Base-by-base conservation (phyloP, 352 stramenopile species). In the Globisporangium solare region DNA sequence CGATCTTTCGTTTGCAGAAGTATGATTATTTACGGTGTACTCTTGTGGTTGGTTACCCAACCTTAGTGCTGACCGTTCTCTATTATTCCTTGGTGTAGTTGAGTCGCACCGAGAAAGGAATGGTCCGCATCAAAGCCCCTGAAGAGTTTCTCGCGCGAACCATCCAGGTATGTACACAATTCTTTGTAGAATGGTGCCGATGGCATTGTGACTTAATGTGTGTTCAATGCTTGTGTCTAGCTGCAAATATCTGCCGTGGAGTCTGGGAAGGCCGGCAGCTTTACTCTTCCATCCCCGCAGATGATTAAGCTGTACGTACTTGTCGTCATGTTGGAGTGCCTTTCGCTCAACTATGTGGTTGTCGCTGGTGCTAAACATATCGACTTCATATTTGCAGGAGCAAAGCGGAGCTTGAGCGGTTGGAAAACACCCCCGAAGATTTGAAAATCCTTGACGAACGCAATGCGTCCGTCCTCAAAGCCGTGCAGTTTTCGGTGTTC, bases 401-500 rank as follows among this genome's bases (percentile, higher is more conserved):
- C 12, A 80, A 75, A 58, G 61, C 69, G 18, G 64, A 76, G 39
- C 70, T 89, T 56, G 75, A 91, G 55, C 63, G 64, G 18, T 56
- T 91, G 1, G 60, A 82, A 45, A 85, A 88, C 60, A 87, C 70
- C 0, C 66, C 72, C 1, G 78, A 90, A 13, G 76, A 91, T n/a
- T 31, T 76, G 0, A 79, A 84, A 54, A 63, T 72, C 7, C 55
- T 92, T 21, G 68, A 91, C 4, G 79, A 85, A 35, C 78, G 79
- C 31, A 95, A 95, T 42, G 56, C 68, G 22, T 83, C 74, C 6
- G 66, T 92, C 56, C 58, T 95, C 5, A 84, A 86, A 60, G 81
- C 79, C 0, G 81, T 95, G 12, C 85, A 93, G 68, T 92, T 92
- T 54, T 92, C 85, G 2, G 77, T 95, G 1, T 95, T 92, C 50